These are phyloP conservation scores for Conidiobolus incongruus DNA, from an alignment of 371 early-diverging fungal genomes.

Conservation along the genomic window DNA sequence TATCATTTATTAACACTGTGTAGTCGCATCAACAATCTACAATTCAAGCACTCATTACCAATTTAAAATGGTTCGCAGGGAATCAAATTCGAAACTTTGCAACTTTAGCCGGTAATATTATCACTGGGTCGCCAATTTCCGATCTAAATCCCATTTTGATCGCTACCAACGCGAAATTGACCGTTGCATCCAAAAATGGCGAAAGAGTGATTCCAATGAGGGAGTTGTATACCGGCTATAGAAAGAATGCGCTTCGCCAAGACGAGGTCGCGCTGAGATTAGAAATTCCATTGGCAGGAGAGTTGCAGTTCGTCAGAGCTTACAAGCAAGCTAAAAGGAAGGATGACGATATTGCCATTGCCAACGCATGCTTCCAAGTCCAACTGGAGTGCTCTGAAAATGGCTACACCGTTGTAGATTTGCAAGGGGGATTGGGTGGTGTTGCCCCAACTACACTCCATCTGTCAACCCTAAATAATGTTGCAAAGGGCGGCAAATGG, in stretches of 20 bases:
- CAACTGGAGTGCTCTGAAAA: no score
- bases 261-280: conserved; percentile 33
- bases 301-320: conserved; percentile 27
- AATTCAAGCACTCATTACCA: conserved; percentile 34
- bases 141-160: conserved; percentile 60
- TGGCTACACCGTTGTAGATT: conserved; percentile 19
- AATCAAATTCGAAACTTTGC: conserved; percentile 59
- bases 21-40: conserved; percentile 8
- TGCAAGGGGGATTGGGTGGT: conserved; percentile 36
- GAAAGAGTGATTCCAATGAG: conserved; percentile 22
- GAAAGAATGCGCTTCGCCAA: conserved; percentile 32
- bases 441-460: conserved; percentile 36
- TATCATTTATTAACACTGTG: not conserved
- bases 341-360: conserved; percentile 64
- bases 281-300: conserved; percentile 23
- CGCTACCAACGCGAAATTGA: conserved; percentile 28
- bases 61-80: conserved; percentile 47
- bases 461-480: conserved; percentile 14
- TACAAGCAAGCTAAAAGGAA: conserved; percentile 63
- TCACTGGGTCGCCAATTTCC: conserved; percentile 56
- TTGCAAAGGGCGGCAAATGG: conserved; percentile 19
- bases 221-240: conserved; percentile 51
- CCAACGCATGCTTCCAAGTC: conserved; percentile 37
- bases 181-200: conserved; percentile 15
- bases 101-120: conserved; percentile 53